A percentile compares a stretch with the other conserved stretches of the same genome.
Conservation (phyloP, 129 eudicot genomes). For the Scalesia atractyloides region DNA sequence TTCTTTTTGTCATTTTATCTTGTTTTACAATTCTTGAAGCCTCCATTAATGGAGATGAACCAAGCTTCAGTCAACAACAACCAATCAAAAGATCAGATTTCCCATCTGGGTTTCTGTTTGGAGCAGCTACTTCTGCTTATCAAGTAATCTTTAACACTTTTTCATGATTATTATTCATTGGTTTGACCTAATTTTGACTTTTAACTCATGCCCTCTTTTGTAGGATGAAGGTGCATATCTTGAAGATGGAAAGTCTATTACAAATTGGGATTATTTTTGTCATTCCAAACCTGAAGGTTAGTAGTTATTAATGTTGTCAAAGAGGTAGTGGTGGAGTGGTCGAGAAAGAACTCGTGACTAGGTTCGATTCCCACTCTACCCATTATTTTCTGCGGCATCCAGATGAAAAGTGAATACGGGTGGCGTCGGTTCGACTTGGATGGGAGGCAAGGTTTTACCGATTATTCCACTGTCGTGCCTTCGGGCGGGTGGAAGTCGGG, state of each 20-base stretch:
- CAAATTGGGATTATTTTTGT: conserved; percentile 72
- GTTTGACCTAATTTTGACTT: neutral
- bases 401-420: no score
- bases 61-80: conserved; percentile 17
- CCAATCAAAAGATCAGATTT: conserved; percentile 54
- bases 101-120: conserved; percentile 72
- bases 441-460: no score
- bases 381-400: no score
- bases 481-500: no score
- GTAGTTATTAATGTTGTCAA: no score
- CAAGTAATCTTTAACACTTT: conserved; percentile 46
- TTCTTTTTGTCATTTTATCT: conserved; percentile 19
- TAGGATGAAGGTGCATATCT: conserved; percentile 86
- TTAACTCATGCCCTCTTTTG: neutral
- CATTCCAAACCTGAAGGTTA: conserved; percentile 26
- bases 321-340: no score
- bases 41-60: conserved; percentile 26
- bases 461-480: no score
- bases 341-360: no score
- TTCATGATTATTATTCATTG: neutral
- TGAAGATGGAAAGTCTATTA: conserved; percentile 80
- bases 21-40: conserved; percentile 17
- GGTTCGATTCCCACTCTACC: no score
- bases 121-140: conserved; percentile 88
- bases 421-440: no score